Base-by-base conservation (phyloP, 495 filamentous ascomycete species). In the Friedmanniomyces simplex region DNA sequence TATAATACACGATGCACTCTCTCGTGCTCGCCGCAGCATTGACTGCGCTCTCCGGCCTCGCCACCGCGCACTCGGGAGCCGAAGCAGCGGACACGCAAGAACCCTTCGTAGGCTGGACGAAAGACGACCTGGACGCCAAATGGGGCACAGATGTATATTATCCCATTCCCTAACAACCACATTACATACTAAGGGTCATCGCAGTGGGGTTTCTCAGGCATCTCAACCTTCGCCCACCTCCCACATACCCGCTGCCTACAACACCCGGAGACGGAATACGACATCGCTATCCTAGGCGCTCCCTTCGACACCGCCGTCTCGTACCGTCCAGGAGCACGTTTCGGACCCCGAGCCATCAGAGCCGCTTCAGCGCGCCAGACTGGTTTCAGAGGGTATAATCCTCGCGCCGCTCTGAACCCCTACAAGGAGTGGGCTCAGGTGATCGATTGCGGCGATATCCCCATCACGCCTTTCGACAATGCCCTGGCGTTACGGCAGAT, bases 231-330 rank as follows among this genome's bases (percentile, higher is more conserved):
- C 69, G 89, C 86, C 41, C 89, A 93, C 65, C 74, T 91, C 18
- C 77, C 79, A 55, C 79, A 89, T 59, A 75, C 82, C 52, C 87
- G 85, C 53, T 93, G 88, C 63, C 74, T 93, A 1, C 82, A 82
- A 30, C 78, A 80, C 47, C 86, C 84, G 0, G 71, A 79, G 37
- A 78, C 79, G 59, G 66, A 71, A 25, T 91, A 83, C 62, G 88
- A 94, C 67, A 89, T 94, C 59, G 88, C 76, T 32, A 80, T 94
- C 49, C 80, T 94, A 50, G 88, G 88, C 1, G 87, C 81, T 0
- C 88, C 88, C 0, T 94, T 94, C 65, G 88, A 94, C 68, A 91
- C 88, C 0, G 86, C 88, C 18, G 84, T 87, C 18, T 82, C 74
- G 61, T 91, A 91, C 71, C 74, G 88, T 61, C 88, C 88, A 50